These are phyloP conservation scores for Solanum chiquidenum DNA, from an alignment of 257 asterid species.

Conservation along the genomic window DNA sequence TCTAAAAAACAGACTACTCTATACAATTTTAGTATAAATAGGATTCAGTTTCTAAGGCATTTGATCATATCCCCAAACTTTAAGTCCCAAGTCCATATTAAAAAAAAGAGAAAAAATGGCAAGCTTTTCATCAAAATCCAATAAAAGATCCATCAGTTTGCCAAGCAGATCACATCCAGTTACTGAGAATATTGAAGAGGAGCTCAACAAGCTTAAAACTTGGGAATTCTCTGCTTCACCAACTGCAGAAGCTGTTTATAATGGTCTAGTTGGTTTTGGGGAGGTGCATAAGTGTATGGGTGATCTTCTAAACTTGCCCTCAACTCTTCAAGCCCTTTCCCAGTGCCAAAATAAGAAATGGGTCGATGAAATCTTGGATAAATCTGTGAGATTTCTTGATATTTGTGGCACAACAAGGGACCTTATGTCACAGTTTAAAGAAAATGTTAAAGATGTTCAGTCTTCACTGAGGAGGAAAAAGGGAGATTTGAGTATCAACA, in stretches of 20 bases:
- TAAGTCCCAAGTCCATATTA: background rate
- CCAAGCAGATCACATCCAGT: constrained; percentile 25
- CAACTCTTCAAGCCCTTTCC: constrained; percentile 1
- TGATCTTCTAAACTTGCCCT: constrained; percentile 6
- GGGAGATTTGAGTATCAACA: background rate
- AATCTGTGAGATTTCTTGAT: constrained; percentile 4
- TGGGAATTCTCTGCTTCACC: constrained; percentile 2
- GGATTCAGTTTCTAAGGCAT: background rate
- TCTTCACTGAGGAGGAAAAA: background rate
- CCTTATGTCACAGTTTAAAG: background rate
- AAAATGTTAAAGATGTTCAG: background rate
- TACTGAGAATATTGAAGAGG: constrained; percentile 18
- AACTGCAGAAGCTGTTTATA: background rate
- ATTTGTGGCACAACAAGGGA: constrained; percentile 4
- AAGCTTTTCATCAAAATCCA: constrained; percentile 4
- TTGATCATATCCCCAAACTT: background rate
- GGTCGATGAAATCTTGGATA: background rate
- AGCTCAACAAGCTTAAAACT: constrained; percentile 5
- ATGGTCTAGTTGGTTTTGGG: background rate
- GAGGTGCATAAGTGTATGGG: background rate
- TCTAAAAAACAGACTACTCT: background rate
- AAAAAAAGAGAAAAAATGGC: constrained; percentile 1
- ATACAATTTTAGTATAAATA: background rate
- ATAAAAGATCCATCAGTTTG: constrained; percentile 22
- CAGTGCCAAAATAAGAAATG: constrained; percentile 3